A percentile compares a stretch with the other conserved stretches of the same genome.
Conservation (phyloP, 768 basidiomycete species). For the Austroboletus eburneus region DNA sequence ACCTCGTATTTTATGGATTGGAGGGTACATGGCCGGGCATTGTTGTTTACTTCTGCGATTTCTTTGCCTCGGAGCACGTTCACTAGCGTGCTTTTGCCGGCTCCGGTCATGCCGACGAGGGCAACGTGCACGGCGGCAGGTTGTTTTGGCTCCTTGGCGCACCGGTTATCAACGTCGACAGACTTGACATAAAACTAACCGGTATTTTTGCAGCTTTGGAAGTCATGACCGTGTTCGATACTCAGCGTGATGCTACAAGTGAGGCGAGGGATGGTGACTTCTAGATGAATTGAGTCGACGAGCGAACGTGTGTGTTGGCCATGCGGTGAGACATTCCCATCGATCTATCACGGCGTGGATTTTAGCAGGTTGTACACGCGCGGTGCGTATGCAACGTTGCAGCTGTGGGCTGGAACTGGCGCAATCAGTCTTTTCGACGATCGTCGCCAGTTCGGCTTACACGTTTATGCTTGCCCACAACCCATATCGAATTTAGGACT, state of each 20-base stretch:
- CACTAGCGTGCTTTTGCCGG: conserved; percentile 26
- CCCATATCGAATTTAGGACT: too few species aligned
- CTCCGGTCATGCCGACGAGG: conserved; percentile 21
- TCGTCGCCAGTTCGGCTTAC: too few species aligned
- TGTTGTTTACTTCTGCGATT: conserved; percentile 12
- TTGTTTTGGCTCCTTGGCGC: conserved; percentile 1
- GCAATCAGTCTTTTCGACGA: too few species aligned
- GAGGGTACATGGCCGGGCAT: conserved; percentile 21
- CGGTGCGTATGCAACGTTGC: conserved; percentile 1
- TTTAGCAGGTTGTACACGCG: conserved; percentile 16
- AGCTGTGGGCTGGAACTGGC: background rate
- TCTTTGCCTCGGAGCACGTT: conserved; percentile 19
- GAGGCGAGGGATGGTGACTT: too few species aligned
- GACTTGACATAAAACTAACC: conserved; percentile 12
- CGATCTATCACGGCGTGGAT: conserved; percentile 10
- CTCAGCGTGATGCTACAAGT: too few species aligned
- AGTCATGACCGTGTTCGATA: background rate
- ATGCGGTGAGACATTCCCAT: background rate
- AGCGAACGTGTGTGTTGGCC: conserved; percentile 7
- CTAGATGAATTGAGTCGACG: too few species aligned
- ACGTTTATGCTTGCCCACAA: too few species aligned
- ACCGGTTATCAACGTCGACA: background rate
- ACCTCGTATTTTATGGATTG: conserved; percentile 5
- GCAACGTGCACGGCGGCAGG: conserved; percentile 15
- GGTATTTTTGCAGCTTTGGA: conserved; percentile 8